Evolutionary conservation across 208 protist genomes (phyloP), one percentile per base, ranked within the genome.

Genomic region (Wallacemonas collosoma): DNA sequence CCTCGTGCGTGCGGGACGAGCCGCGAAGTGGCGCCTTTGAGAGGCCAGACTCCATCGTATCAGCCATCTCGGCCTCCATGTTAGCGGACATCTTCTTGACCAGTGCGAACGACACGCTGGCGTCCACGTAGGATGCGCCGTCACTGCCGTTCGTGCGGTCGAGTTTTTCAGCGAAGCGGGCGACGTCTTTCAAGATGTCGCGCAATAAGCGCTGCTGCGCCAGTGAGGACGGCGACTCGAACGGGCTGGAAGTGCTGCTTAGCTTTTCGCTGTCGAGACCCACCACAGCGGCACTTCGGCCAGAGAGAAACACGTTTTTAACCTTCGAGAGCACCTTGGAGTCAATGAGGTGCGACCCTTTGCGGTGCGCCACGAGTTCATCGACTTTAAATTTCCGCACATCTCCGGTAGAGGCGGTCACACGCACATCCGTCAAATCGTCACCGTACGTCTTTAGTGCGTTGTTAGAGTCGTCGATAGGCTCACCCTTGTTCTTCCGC

Each of bases 201-300:
- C 47, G 50, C 41, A 78, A 48, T 41, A 78, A 58, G 17, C 70
- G 71, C 57, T 81, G 81, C 45, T 75, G 71, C 5, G 74, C 75
- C n/a, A 80, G 69, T 77, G 77, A 86, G 50, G 77, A 48, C 11
- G 81, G 72, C 36, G 77, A 77, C 38, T 83, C 77, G n/a, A 86
- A 80, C 35, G 81, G 66, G 12, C 62, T 44, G 12, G 58, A 40
- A 9, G 43, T 15, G 26, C 54, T 61, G 15, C 45, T 39, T 5
- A 78, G 69, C 11, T 69, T 64, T 15, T 75, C 62, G 5, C 67
- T 4, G 65, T 88, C 83, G 11, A 88, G 15, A n/a, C 68, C 73
- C 4, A 88, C 64, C 48, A 85, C 56, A 43, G 66, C 67, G 38
- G 79, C 73, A 15, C 64, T 70, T 56, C 79, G 76, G 11, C 83